Conservation (phyloP, 352 stramenopile genomes). For the Phytophthora citrophthora region DNA sequence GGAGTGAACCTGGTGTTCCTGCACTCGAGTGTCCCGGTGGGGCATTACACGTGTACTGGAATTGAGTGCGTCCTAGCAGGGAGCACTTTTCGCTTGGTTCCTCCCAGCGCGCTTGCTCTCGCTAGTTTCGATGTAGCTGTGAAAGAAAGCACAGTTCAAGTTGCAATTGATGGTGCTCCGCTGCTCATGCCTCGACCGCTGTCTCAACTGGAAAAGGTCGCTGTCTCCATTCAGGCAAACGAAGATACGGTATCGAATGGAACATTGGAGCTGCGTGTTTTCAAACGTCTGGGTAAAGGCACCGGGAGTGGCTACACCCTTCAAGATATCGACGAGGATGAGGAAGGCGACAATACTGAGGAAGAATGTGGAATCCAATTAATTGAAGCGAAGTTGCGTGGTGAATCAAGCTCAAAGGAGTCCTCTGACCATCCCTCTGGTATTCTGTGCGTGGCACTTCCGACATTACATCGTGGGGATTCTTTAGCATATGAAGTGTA, state of each 20-base stretch:
- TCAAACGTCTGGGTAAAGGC: slow-evolving; percentile 9
- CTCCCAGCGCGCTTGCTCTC: slow-evolving; percentile 28
- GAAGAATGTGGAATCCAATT: slow-evolving; percentile 25
- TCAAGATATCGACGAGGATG: slow-evolving; percentile 9
- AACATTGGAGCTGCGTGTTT: slow-evolving; percentile 52
- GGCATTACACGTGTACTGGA: slow-evolving; percentile 55
- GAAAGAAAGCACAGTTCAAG: slow-evolving; percentile 58
- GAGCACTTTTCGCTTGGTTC: slow-evolving; percentile 57
- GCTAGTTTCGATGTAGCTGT: slow-evolving; percentile 56
- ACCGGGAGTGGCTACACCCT: slow-evolving; percentile 6
- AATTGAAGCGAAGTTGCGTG: slow-evolving; percentile 13
- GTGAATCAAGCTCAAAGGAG: background rate
- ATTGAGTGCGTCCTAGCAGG: slow-evolving; percentile 67
- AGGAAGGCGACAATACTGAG: slow-evolving; percentile 13
- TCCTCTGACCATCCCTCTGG: background rate
- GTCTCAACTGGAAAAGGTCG: slow-evolving; percentile 43
- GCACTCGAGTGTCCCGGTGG: slow-evolving; percentile 49
- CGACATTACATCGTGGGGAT: slow-evolving; percentile 21
- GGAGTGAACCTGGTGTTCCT: slow-evolving; percentile 59
- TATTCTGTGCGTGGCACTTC: slow-evolving; percentile 31
- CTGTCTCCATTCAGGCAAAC: slow-evolving; percentile 51
- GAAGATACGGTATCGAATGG: slow-evolving; percentile 55
- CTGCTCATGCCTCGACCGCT: slow-evolving; percentile 50
- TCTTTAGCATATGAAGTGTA: slow-evolving; percentile 35
- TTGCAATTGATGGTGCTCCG: slow-evolving; percentile 54